A percentile compares a stretch with the other conserved stretches of the same genome.
Conservation (phyloP, 148 eudicot species). For the Polygonum maritimum region DNA sequence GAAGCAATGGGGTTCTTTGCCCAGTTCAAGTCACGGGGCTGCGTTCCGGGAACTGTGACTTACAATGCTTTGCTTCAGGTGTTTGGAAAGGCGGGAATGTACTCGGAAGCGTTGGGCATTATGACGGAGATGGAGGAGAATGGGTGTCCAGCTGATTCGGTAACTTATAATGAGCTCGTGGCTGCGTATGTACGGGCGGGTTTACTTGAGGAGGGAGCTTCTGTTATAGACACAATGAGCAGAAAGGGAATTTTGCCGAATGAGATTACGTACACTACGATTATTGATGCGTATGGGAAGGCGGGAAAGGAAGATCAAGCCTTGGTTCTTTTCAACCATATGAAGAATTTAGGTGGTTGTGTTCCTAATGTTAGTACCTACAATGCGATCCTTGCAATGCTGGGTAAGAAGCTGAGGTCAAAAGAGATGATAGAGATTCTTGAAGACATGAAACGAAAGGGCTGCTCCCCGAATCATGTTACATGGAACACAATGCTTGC, state of each 20-base stretch:
- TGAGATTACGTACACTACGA: constrained; percentile 73
- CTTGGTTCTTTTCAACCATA: constrained; percentile 48
- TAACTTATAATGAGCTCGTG: constrained; percentile 80
- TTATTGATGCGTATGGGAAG: constrained; percentile 82
- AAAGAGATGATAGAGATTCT: constrained; percentile 70
- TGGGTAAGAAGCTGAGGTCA: constrained; percentile 62
- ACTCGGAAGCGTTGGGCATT: constrained; percentile 60
- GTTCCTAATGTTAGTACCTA: constrained; percentile 88
- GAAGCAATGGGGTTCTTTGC: constrained; percentile 70
- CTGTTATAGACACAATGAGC: constrained; percentile 63
- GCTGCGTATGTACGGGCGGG: constrained; percentile 80
- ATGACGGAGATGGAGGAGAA: constrained; percentile 76
- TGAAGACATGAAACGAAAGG: constrained; percentile 65
- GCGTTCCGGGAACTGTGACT: constrained; percentile 61
- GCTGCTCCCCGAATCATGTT: constrained; percentile 66
- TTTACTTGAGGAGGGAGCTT: constrained; percentile 66
- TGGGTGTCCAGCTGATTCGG: constrained; percentile 55
- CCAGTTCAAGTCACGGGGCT: constrained; percentile 49
- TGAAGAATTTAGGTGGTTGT: constrained; percentile 65
- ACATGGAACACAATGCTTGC: constrained; percentile 95
- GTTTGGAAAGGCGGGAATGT: constrained; percentile 74
- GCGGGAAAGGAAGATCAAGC: constrained; percentile 73
- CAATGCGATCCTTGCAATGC: constrained; percentile 67
- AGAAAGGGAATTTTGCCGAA: constrained; percentile 72
- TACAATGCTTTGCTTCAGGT: constrained; percentile 87